Evolutionary conservation across 2,329 filamentous ascomycete genomes (phyloP).

Genomic region (Fusarium brevicatenulatum): DNA sequence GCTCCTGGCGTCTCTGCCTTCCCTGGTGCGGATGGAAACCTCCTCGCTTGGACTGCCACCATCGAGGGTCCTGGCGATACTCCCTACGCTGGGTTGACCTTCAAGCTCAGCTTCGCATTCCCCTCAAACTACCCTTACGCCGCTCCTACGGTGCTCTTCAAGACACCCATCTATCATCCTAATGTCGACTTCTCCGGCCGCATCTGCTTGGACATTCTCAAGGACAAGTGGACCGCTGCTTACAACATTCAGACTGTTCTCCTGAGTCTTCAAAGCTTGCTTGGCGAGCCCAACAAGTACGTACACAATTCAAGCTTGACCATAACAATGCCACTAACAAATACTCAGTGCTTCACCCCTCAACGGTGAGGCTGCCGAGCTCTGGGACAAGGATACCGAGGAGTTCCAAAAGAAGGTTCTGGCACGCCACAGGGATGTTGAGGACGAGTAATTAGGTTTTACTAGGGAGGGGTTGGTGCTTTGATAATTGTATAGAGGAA

Average conservation of each 20-base stretch:
- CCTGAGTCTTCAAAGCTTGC: conserved; percentile 90
- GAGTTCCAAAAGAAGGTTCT: conserved; percentile 86
- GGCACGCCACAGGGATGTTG: conserved; percentile 70
- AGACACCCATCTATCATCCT: conserved; percentile 98
- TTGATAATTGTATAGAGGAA: conserved; percentile 50
- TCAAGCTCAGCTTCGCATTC: conserved; percentile 94
- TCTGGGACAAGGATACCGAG: conserved; percentile 89
- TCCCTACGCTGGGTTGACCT: conserved; percentile 85
- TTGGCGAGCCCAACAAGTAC: conserved; percentile 98
- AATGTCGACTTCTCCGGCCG: conserved; percentile 98
- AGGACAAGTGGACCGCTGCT: conserved; percentile 98
- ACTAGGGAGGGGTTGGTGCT: conserved; percentile 21
- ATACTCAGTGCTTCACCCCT: conserved; percentile 78
- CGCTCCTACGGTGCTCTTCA: conserved; percentile 92
- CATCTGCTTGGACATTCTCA: conserved; percentile 97
- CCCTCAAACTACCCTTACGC: conserved; percentile 93
- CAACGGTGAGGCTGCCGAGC: conserved; percentile 93
- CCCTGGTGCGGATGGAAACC: conserved; percentile 87
- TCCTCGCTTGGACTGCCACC: conserved; percentile 92
- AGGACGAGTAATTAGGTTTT: conserved; percentile 63
- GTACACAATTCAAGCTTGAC: conserved; percentile 47
- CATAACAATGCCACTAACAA: conserved; percentile 32
- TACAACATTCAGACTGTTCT: conserved; percentile 97
- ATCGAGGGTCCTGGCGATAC: conserved; percentile 92
- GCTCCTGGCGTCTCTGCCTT: conserved; percentile 96